Conservation (phyloP, 2,329 filamentous ascomycete species). For the Byssothecium circinans region DNA sequence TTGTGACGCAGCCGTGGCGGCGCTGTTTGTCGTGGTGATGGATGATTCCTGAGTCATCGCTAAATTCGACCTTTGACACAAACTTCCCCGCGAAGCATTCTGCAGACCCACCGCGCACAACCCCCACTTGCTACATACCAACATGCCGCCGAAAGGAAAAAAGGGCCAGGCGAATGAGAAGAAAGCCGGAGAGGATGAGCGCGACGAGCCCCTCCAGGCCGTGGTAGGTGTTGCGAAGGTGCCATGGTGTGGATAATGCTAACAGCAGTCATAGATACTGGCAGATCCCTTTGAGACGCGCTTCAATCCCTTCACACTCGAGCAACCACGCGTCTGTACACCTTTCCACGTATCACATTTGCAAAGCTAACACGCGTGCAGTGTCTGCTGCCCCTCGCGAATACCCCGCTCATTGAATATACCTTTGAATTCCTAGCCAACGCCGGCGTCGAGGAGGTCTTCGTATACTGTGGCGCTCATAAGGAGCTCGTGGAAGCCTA, state of each 20-base stretch:
- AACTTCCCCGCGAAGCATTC: constrained; percentile 9
- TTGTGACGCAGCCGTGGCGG: constrained; percentile 16
- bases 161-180: constrained; percentile 44
- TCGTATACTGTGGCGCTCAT: constrained; percentile 87
- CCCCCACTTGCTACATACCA: constrained; percentile 10
- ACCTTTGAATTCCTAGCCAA: constrained; percentile 95
- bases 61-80: constrained; percentile 4
- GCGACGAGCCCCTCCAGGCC: constrained; percentile 65
- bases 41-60: constrained; percentile 11
- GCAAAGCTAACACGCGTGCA: constrained; percentile 43
- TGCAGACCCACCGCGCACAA: constrained; percentile 5
- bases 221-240: constrained; percentile 51
- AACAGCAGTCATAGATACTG: constrained; percentile 63
- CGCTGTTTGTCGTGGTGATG: too few relatives aligned
- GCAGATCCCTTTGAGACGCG: constrained; percentile 93
- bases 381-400: constrained; percentile 92
- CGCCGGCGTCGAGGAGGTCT: constrained; percentile 92
- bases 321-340: constrained; percentile 75
- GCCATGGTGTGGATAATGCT: constrained; percentile 15
- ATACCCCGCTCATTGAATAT: constrained; percentile 94
- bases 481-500: constrained; percentile 86
- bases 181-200: constrained; percentile 56
- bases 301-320: constrained; percentile 85
- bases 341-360: not conserved
- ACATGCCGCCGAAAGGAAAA: constrained; percentile 54